These are phyloP conservation scores for Skeletonema grethae DNA, from an alignment of 108 stramenopile genomes.

Conservation along the genomic window DNA sequence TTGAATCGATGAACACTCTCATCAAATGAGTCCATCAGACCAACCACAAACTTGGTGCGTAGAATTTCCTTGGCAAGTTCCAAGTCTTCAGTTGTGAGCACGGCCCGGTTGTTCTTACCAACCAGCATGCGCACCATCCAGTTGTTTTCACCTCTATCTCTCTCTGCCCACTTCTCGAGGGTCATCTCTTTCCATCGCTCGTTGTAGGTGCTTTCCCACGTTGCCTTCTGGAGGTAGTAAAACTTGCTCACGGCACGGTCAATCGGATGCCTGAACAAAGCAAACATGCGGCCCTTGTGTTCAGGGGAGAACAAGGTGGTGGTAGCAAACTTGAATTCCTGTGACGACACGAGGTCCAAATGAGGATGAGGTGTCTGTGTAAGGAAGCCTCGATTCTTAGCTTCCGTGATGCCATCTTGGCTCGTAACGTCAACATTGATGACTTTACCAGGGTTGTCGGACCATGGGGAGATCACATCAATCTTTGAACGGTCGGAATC, in stretches of 20 bases:
- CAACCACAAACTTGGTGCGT: constrained; percentile 42
- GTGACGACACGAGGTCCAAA: constrained; percentile 10
- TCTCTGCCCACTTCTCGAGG: constrained; percentile 33
- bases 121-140: constrained; percentile 49
- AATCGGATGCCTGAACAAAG: constrained; percentile 51
- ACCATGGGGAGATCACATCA: constrained; percentile 39
- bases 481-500: constrained; percentile 18
- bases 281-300: constrained; percentile 42
- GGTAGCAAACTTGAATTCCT: constrained; percentile 45
- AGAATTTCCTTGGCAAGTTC: constrained; percentile 49
- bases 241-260: constrained; percentile 51
- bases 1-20: constrained; percentile 53
- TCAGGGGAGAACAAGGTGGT: constrained; percentile 32
- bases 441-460: constrained; percentile 44
- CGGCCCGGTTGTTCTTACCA: constrained; percentile 18
- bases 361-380: constrained; percentile 33
- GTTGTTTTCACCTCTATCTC: constrained; percentile 42
- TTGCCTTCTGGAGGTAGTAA: constrained; percentile 46
- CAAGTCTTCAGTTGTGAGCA: constrained; percentile 35
- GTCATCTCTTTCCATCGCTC: constrained; percentile 32
- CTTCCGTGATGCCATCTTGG: constrained; percentile 44
- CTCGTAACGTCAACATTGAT: constrained; percentile 54
- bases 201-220: constrained; percentile 52
- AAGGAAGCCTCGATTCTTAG: constrained; percentile 36
- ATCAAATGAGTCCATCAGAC: constrained; percentile 33